Evolutionary conservation across 1,284 basidiomycete species (phyloP).

Genomic region (Apiotrichum gamsii): DNA sequence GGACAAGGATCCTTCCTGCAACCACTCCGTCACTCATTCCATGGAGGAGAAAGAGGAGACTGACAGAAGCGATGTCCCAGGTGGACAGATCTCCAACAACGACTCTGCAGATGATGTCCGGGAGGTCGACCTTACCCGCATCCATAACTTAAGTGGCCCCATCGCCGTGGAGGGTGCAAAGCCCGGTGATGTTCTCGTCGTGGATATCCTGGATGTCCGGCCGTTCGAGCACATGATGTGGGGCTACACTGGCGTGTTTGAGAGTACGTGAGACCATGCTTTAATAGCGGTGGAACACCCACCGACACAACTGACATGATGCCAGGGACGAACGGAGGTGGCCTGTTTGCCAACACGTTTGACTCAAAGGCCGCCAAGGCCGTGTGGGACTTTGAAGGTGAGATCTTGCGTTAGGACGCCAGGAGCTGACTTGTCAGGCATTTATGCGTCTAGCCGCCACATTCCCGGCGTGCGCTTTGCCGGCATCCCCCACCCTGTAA

Average conservation of each 20-base stretch:
- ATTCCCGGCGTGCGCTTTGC: slow-evolving; percentile 73
- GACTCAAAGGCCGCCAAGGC: slow-evolving; percentile 63
- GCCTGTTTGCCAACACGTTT: slow-evolving; percentile 8
- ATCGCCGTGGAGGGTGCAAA: slow-evolving; percentile 67
- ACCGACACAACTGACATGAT: not conserved
- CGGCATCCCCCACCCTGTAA: slow-evolving; percentile 63
- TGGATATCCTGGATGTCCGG: slow-evolving; percentile 49
- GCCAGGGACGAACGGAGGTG: slow-evolving; percentile 9
- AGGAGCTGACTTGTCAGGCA: slow-evolving; percentile 7
- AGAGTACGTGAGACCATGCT: slow-evolving; percentile 12
- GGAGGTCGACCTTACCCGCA: slow-evolving; percentile 10
- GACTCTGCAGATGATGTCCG: slow-evolving; percentile 51
- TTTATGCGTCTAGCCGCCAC: slow-evolving; percentile 64
- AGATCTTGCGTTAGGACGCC: too few species aligned
- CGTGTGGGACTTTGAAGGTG: slow-evolving; percentile 66
- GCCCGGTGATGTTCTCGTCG: slow-evolving; percentile 67
- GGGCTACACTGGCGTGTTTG: slow-evolving; percentile 61
- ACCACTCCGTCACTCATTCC: too few species aligned
- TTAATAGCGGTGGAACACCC: too few species aligned
- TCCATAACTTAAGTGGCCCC: slow-evolving; percentile 67
- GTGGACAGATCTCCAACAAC: slow-evolving; percentile 59
- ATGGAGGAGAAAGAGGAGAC: too few species aligned
- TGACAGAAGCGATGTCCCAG: too few species aligned
- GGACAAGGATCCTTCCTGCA: too few species aligned
- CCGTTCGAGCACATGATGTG: slow-evolving; percentile 72